These are phyloP conservation scores for Trebouxia sp. DNA, from an alignment of 139 green algal species.

Conservation along the genomic window DNA sequence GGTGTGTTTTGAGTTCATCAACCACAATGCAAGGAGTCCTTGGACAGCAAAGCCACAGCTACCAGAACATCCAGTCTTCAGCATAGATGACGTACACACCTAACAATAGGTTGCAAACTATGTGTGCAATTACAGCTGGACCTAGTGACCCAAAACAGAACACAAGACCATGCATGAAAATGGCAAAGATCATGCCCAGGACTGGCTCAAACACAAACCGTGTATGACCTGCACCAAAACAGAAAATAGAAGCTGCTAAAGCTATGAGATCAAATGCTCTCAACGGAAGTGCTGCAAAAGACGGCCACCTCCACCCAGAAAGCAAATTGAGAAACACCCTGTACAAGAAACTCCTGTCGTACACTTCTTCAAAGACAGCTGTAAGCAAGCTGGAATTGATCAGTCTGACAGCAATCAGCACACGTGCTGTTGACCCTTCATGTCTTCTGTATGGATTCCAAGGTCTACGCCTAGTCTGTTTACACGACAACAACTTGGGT, in stretches of 20 bases:
- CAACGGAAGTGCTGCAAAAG: background rate
- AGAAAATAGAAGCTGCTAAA: background rate
- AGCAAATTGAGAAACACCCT: background rate
- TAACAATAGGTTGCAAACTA: background rate
- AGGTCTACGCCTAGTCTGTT: background rate
- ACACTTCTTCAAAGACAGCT: background rate
- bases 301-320: background rate
- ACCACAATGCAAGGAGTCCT: background rate
- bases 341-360: constrained; percentile 2
- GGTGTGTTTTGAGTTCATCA: background rate
- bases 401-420: background rate
- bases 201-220: background rate
- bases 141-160: background rate
- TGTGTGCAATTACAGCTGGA: background rate
- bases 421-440: background rate
- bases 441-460: constrained; percentile 11
- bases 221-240: constrained; percentile 17
- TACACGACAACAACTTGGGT: background rate
- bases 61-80: constrained; percentile 12
- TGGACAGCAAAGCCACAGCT: background rate
- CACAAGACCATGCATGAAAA: background rate
- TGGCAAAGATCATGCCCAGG: constrained; percentile 3
- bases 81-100: background rate
- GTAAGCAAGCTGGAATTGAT: background rate
- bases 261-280: background rate